Evolutionary conservation across 805 yeast genomes (phyloP), one percentile per base, ranked within the genome.

Genomic region (Starmerella asiatica): DNA sequence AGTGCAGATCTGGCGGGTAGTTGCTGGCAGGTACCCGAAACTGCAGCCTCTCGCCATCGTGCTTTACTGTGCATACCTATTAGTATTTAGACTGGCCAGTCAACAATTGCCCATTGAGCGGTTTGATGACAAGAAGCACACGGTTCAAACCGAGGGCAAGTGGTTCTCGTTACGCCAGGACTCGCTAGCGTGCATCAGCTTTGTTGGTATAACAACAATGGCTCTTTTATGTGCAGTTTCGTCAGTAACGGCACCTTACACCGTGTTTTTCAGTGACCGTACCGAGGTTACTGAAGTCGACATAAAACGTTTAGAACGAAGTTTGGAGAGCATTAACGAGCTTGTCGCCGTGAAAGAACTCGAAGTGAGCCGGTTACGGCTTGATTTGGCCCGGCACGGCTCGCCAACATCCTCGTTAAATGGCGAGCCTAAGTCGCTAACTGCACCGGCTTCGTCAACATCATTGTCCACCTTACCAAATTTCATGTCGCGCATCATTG

Each of bases 191-290:
- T 39, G 61, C 21, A 53, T 64, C 9, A 62, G 63, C 16, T 51
- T 64, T 29, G 45, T 59, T n/a, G 69, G 69, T 12, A 57, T 65
- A 27, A 54, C 65, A 1, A 48, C 59, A 16, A 63, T 63, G 66
- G 67, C 65, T 1, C 42, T 56, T 5, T 47, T 64, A 27, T 56
- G 65, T 15, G 69, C 68, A 2, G 48, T 64, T 30, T 64, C 65
- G 9, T 55, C 65, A 8, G 63, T 64, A 17, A 49, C 60, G 15
- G 65, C 67, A 5, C 67, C 67, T 5, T 63, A 61, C 43, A 45
- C 60, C 15, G 58, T 58, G 18, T 52, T 63, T 16, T 34, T 56
- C 30, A 42, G 45, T 27, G 50, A 45, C 20, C 47, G 44, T 18
- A 43, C 49, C 18, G 49, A 40, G 7, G 54, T 53, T 21, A 52